Evolutionary conservation across 1,284 basidiomycete species (phyloP).

Genomic region (Thecaphora frezii): DNA sequence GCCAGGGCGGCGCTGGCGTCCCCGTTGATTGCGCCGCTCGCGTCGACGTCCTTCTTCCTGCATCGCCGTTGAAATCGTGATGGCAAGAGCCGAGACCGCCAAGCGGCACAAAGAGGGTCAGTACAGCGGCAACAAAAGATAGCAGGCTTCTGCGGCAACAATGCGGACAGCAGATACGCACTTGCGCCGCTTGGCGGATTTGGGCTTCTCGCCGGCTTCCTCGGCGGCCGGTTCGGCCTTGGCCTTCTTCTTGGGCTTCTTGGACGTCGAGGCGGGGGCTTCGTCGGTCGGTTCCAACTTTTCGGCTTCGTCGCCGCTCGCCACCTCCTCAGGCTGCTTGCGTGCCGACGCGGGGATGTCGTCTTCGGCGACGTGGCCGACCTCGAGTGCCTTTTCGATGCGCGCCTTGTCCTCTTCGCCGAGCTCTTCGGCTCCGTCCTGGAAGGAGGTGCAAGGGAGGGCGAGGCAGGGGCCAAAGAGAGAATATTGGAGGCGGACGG

Average conservation of each 20-base stretch:
- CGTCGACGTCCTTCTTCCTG: no score
- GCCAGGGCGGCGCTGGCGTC: no score
- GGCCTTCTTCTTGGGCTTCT: conserved; percentile 18
- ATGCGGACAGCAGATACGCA: no score
- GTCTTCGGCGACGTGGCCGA: conserved; percentile 35
- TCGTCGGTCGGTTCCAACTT: conserved; percentile 6
- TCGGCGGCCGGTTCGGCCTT: not conserved
- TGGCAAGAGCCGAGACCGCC: no score
- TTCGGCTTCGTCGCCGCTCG: conserved; percentile 4
- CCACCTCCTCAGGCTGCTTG: conserved; percentile 14
- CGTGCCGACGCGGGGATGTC: conserved; percentile 38
- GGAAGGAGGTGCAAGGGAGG: not conserved
- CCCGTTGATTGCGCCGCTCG: no score
- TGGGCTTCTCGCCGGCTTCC: not conserved
- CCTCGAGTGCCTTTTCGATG: conserved; percentile 25
- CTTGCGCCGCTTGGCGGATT: not conserved
- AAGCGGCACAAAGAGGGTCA: no score
- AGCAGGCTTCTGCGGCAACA: no score
- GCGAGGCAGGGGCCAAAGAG: not conserved
- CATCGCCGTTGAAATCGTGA: no score
- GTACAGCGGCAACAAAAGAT: no score
- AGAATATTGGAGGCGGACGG: not conserved
- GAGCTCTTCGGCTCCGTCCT: conserved; percentile 42
- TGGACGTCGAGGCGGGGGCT: conserved; percentile 4
- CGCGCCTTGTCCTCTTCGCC: conserved; percentile 22